Evolutionary conservation across 257 asterid genomes (phyloP).

Genomic region (Jacaranda mimosifolia): DNA sequence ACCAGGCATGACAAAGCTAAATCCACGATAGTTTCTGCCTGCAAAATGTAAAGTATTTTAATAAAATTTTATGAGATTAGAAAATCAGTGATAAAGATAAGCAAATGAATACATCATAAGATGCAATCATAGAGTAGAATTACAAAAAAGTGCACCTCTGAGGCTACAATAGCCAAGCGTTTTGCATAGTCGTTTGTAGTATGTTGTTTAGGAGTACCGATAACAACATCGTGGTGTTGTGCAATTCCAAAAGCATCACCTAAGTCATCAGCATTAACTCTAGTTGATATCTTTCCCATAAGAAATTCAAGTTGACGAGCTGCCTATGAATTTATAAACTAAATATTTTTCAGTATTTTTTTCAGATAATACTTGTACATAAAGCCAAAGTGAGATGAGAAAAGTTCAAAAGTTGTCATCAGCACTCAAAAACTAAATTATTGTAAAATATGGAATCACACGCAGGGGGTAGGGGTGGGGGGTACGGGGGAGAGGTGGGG

Average conservation of each 20-base stretch:
- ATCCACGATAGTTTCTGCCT: slow-evolving; percentile 71
- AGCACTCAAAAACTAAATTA: not conserved
- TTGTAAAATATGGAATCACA: not conserved
- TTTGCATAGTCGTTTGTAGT: slow-evolving; percentile 90
- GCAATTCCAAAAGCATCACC: slow-evolving; percentile 84
- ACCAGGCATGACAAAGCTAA: slow-evolving; percentile 79
- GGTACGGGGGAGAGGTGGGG: no score
- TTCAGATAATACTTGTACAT: no score
- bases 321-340: slow-evolving; percentile 51
- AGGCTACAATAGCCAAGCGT: slow-evolving; percentile 81
- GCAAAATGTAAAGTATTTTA: slow-evolving; percentile 23
- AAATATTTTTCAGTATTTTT: not conserved
- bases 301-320: slow-evolving; percentile 90
- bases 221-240: slow-evolving; percentile 90
- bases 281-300: slow-evolving; percentile 56
- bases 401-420: no score
- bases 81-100: not conserved
- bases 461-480: not conserved
- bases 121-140: not conserved
- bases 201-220: slow-evolving; percentile 89
- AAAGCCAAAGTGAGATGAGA: no score
- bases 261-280: slow-evolving; percentile 60
- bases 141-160: slow-evolving; percentile 55
- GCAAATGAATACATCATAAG: not conserved
- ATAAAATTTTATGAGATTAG: not conserved